phyloP scores from a whole-genome alignment of 2,329 filamentous ascomycete genomes.

The Piedraia hortae region DNA sequence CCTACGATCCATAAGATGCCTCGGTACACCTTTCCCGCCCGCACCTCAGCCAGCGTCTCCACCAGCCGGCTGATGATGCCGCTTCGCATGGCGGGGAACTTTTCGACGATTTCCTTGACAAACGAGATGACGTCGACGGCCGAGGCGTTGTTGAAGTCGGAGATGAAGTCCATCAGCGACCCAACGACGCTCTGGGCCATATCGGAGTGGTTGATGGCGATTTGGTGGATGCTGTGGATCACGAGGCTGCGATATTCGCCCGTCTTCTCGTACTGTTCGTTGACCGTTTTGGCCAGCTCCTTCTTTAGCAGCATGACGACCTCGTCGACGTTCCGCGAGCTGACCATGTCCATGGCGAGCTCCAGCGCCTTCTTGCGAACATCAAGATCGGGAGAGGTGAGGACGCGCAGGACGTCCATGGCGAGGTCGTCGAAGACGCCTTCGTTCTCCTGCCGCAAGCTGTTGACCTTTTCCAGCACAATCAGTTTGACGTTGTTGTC shows the following conservation, averaged over 20 bases:
- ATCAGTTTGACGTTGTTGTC: conserved; percentile 99
- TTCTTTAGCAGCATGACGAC: conserved; percentile 92
- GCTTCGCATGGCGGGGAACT: conserved; percentile 69
- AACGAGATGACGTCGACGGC: conserved; percentile 96
- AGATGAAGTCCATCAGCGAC: conserved; percentile 95
- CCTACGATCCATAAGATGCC: conserved; percentile 94
- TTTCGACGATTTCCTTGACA: conserved; percentile 96
- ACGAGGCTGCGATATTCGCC: conserved; percentile 80
- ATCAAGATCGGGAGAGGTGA: conserved; percentile 87
- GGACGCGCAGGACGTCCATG: conserved; percentile 87
- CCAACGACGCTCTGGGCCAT: conserved; percentile 91
- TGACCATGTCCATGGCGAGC: conserved; percentile 90
- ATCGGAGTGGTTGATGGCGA: conserved; percentile 96
- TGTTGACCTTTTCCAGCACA: conserved; percentile 77
- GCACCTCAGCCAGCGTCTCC: conserved; percentile 70
- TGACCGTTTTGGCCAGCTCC: conserved; percentile 86
- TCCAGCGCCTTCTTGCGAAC: conserved; percentile 74
- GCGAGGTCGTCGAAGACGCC: conserved; percentile 78
- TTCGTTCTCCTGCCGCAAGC: conserved; percentile 63
- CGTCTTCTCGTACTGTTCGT: conserved; percentile 98
- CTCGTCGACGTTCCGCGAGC: conserved; percentile 95
- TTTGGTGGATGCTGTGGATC: conserved; percentile 93
- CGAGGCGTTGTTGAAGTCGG: conserved; percentile 89
- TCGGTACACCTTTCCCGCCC: conserved; percentile 88
- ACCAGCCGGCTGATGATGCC: conserved; percentile 76